A percentile compares a stretch with the other conserved stretches of the same genome.
Evolutionary conservation across 805 yeast species (phyloP).

Genomic region (Yarrowia sp.): DNA sequence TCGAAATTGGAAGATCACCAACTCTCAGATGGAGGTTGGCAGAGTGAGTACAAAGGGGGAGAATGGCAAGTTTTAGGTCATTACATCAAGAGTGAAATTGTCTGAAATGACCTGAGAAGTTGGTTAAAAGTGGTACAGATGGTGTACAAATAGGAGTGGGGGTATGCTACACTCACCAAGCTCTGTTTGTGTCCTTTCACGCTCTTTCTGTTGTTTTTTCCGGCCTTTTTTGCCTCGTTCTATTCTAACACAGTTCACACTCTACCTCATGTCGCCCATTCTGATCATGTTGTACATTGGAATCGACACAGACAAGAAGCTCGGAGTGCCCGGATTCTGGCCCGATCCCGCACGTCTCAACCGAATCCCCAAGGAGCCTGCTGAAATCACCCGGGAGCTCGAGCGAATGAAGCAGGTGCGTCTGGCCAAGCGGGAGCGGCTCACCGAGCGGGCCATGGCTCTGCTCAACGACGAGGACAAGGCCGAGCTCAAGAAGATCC

Average conservation of each 20-base stretch:
- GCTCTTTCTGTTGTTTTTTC: too few relatives aligned
- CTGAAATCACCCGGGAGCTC: constrained; percentile 85
- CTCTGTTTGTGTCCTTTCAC: too few relatives aligned
- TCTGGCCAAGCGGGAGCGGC: constrained; percentile 64
- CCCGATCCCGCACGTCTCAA: constrained; percentile 92
- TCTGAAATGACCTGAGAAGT: too few relatives aligned
- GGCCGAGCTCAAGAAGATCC: constrained; percentile 25
- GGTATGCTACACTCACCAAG: too few relatives aligned
- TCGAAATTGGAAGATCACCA: constrained; percentile 24
- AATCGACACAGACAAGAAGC: constrained; percentile 80
- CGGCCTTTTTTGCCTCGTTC: background rate
- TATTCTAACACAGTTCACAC: constrained; percentile 45
- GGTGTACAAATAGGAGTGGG: too few relatives aligned
- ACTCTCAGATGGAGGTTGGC: constrained; percentile 26
- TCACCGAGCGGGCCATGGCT: constrained; percentile 68
- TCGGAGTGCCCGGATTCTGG: constrained; percentile 93
- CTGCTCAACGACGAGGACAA: constrained; percentile 44
- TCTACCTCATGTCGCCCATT: constrained; percentile 82
- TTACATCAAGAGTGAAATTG: too few relatives aligned
- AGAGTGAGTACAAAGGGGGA: constrained; percentile 1
- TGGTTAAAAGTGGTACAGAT: too few relatives aligned
- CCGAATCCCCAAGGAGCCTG: constrained; percentile 88
- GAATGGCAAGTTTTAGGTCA: too few relatives aligned
- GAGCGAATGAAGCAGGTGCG: constrained; percentile 82
- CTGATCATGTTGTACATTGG: constrained; percentile 93